Evolutionary conservation across 768 basidiomycete genomes (phyloP), one percentile per base, ranked within the genome.

Genomic region (Suillus alpinus): DNA sequence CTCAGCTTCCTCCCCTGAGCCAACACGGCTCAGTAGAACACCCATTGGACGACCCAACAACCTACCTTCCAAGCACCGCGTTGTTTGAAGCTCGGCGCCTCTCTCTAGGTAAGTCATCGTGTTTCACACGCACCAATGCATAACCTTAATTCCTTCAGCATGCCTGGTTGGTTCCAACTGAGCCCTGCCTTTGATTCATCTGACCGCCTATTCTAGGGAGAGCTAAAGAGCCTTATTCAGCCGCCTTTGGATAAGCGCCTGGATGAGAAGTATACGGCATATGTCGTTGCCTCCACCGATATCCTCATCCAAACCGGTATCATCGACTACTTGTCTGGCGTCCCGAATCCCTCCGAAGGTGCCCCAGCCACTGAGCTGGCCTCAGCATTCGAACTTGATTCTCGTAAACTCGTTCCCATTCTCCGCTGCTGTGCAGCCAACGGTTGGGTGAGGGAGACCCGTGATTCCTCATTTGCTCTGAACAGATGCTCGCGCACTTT

Each of bases 391-490:
- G 63, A 68, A 31, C 34, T 68, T 7, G 63, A 65, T 44, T 49
- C 59, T 10, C 23, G 23, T 12, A 68, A 67, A 52, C 49, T 68
- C n/a, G 52, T 59, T 6, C 49, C 59, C 32, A 49, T 68, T n/a
- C 58, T 68, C 12, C 63, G 66, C 14, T 65, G 63, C 50, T 51
- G 63, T 9, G 36, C 67, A 7, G 34, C 61, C 2, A 47, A 62
- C 18, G 65, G 67, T 18, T 68, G 67, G 67, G 34, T 68, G 1
- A 61, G 60, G 23, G 66, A 68, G 56, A 65, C 64, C 6, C 32
- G 43, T 16, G 66, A 67, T 32, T 57, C 58, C 14, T 58, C 58
- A 9, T 68, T 68, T 39, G 53, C 66, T 6, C 57, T 68, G 43
- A 65, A 59, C n/a, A 65, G 67, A 18, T 57, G 63, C 31, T 52